phyloP scores from a whole-genome alignment of 2,329 filamentous ascomycete genomes.

The Clarireedia hainanense region DNA sequence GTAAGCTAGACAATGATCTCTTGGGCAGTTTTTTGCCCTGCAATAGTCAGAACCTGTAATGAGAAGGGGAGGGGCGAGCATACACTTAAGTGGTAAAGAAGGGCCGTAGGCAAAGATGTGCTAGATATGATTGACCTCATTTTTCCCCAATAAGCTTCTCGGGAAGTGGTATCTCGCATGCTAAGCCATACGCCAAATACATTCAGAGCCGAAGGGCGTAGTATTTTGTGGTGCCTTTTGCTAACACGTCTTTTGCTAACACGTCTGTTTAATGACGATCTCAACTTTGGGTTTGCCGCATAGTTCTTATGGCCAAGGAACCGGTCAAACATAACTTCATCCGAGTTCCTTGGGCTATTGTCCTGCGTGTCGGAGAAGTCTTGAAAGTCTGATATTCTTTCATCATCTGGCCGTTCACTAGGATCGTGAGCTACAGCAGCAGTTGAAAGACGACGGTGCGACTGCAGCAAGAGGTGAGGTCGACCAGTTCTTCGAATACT shows the following conservation, averaged over 20 bases:
- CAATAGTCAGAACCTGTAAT: not conserved
- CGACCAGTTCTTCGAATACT: not conserved
- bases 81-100: conserved; percentile 13
- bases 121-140: not conserved
- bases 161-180: conserved; percentile 4
- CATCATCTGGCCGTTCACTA: not conserved
- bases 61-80: not conserved
- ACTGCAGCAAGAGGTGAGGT: not conserved
- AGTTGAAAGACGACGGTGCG: not conserved
- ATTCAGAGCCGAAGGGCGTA: not conserved
- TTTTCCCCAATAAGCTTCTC: conserved; percentile 11
- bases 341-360: no score
- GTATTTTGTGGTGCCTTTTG: not conserved
- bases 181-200: conserved; percentile 17
- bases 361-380: no score
- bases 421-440: not conserved
- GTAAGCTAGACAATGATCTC: not conserved
- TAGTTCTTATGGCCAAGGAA: no score
- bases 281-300: no score
- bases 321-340: no score
- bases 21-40: not conserved
- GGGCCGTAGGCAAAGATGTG: conserved; percentile 12
- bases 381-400: no score
- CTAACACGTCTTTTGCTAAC: not conserved
- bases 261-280: no score